A percentile compares a stretch with the other conserved stretches of the same genome.
These are phyloP conservation scores for Pholiota molesta DNA, from an alignment of 768 basidiomycete species.

Conservation along the genomic window DNA sequence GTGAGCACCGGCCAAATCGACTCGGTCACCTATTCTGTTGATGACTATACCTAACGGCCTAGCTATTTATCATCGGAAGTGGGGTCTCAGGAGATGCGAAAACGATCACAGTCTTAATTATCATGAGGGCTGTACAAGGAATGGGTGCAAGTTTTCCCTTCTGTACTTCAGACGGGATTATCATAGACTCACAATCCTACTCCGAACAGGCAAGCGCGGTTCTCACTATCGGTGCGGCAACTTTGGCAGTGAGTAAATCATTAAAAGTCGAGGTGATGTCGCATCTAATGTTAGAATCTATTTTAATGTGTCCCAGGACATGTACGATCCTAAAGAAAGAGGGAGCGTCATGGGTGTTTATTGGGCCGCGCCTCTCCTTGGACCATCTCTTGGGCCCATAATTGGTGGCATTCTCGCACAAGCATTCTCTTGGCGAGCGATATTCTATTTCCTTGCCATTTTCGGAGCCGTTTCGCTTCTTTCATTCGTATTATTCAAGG, in stretches of 20 bases:
- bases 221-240: conserved; percentile 71
- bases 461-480: conserved; percentile 54
- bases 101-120: conserved; percentile 6
- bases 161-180: background rate
- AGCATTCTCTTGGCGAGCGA: conserved; percentile 71
- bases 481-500: conserved; percentile 68
- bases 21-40: background rate
- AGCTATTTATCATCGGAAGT: conserved; percentile 12
- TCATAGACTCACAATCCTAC: background rate
- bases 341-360: conserved; percentile 63
- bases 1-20: background rate
- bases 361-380: conserved; percentile 75
- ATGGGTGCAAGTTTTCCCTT: conserved; percentile 6
- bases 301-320: conserved; percentile 2
- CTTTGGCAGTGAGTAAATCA: conserved; percentile 66
- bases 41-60: background rate
- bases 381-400: conserved; percentile 68
- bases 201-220: conserved; percentile 45
- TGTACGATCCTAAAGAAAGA: conserved; percentile 14
- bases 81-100: conserved; percentile 9
- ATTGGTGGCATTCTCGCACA: conserved; percentile 67
- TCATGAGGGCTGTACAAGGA: conserved; percentile 10
- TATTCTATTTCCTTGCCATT: conserved; percentile 78
- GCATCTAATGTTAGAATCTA: conserved; percentile 11
- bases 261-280: conserved; percentile 66